These are phyloP conservation scores for Periconia digitata DNA, from an alignment of 2,329 filamentous ascomycete genomes.

Conservation along the genomic window DNA sequence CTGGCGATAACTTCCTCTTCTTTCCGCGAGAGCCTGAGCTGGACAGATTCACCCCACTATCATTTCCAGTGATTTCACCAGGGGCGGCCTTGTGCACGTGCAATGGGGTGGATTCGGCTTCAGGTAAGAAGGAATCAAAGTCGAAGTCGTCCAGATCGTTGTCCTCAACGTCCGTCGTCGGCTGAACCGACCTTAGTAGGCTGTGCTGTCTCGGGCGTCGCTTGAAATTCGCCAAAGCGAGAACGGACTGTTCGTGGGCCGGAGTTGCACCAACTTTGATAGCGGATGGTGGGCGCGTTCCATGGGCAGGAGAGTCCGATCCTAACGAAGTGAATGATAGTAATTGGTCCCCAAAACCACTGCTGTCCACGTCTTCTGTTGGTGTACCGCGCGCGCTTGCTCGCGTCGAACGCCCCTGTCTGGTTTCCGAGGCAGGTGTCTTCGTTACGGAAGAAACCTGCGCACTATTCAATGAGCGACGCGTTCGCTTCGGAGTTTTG, in stretches of 20 bases:
- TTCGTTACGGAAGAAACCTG: conserved; percentile 16
- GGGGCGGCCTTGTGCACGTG: conserved; percentile 45
- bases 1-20: conserved; percentile 42
- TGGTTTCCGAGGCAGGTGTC: conserved; percentile 9
- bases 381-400: conserved; percentile 4
- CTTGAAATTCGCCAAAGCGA: conserved; percentile 55
- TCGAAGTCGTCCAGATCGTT: conserved; percentile 48
- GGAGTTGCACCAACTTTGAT: conserved; percentile 49
- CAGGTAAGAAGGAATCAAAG: conserved; percentile 55
- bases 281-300: conserved; percentile 46
- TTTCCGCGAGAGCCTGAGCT: conserved; percentile 38
- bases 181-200: conserved; percentile 52
- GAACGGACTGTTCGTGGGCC: conserved; percentile 48
- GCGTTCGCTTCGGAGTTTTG: conserved; percentile 18
- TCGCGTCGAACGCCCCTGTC: conserved; percentile 4
- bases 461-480: conserved; percentile 21
- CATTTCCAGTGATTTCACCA: conserved; percentile 23
- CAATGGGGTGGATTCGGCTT: conserved; percentile 69
- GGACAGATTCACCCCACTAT: conserved; percentile 31
- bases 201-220: conserved; percentile 52
- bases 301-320: conserved; percentile 38
- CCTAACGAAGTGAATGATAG: conserved; percentile 36
- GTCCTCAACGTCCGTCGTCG: conserved; percentile 49
- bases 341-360: conserved; percentile 33
- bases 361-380: conserved; percentile 25